A percentile compares a stretch with the other conserved stretches of the same genome.
phyloP scores from a whole-genome alignment of 2,329 filamentous ascomycete genomes.

The Cadophora sp. region DNA sequence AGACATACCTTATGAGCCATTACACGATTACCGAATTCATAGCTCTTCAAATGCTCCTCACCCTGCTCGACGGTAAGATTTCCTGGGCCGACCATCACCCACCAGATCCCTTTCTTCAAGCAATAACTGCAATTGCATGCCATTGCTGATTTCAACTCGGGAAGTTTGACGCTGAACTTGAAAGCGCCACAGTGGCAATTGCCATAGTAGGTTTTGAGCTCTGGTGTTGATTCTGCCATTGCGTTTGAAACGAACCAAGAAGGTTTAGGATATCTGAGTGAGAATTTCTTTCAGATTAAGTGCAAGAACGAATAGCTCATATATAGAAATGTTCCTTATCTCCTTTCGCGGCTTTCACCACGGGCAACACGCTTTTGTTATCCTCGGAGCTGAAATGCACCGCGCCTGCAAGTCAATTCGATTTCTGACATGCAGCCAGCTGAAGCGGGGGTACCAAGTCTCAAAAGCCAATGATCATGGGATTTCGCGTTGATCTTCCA shows the following conservation, averaged over 20 bases:
- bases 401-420: neutral
- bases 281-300: neutral
- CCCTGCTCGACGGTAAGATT: conserved; percentile 56
- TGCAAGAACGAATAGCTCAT: too few species aligned
- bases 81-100: conserved; percentile 43
- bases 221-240: conserved; percentile 1
- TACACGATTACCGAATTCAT: conserved; percentile 50
- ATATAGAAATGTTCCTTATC: neutral
- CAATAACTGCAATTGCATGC: conserved; percentile 75
- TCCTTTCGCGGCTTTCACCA: neutral
- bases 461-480: conserved; percentile 4
- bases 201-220: conserved; percentile 51
- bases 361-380: neutral
- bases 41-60: conserved; percentile 49
- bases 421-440: conserved; percentile 1
- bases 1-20: conserved; percentile 50
- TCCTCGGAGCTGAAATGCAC: neutral
- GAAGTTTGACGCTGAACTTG: conserved; percentile 57
- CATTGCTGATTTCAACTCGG: conserved; percentile 61
- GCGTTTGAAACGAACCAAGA: too few species aligned
- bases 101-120: conserved; percentile 55
- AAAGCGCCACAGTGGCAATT: conserved; percentile 64
- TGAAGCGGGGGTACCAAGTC: conserved; percentile 3
- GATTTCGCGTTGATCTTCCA: neutral
- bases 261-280: neutral